Percentiles rank a stretch among this genome's conserved stretches.
Conservation (phyloP, 768 basidiomycete genomes). For the Tricholomella constricta region DNA sequence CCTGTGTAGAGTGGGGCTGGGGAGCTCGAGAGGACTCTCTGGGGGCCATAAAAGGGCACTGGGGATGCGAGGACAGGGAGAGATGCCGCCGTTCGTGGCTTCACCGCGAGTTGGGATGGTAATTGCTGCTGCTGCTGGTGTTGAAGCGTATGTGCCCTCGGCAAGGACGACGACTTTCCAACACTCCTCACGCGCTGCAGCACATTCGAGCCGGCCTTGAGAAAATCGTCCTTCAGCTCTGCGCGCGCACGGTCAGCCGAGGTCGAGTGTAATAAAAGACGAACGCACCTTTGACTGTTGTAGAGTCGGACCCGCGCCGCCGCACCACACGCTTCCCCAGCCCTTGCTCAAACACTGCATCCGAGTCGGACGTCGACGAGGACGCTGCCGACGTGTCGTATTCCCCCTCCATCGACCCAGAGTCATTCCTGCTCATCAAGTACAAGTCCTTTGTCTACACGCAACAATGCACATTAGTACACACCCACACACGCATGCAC, state of each 20-base stretch:
- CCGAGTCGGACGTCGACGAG: constrained; percentile 41
- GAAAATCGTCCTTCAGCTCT: constrained; percentile 33
- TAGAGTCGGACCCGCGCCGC: constrained; percentile 26
- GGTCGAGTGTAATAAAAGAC: neutral
- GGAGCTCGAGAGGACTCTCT: neutral
- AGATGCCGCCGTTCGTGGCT: constrained; percentile 3
- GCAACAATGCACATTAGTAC: neutral
- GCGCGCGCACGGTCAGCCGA: neutral
- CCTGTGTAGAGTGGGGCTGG: neutral
- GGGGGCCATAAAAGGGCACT: neutral
- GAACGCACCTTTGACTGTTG: constrained; percentile 31
- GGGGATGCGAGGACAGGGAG: neutral
- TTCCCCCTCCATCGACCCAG: constrained; percentile 20
- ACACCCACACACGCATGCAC: neutral
- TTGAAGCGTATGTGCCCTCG: constrained; percentile 16
- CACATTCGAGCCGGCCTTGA: constrained; percentile 41
- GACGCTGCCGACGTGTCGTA: constrained; percentile 22
- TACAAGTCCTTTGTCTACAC: constrained; percentile 81
- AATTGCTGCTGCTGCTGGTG: constrained; percentile 7
- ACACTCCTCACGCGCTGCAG: constrained; percentile 44
- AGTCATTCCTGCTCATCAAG: constrained; percentile 31
- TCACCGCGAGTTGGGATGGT: too few species aligned
- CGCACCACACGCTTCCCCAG: constrained; percentile 16
- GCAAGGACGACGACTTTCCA: constrained; percentile 23
- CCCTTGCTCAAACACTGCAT: constrained; percentile 25